Conservation (phyloP, 768 basidiomycete species). For the Termitomyces sp. region DNA sequence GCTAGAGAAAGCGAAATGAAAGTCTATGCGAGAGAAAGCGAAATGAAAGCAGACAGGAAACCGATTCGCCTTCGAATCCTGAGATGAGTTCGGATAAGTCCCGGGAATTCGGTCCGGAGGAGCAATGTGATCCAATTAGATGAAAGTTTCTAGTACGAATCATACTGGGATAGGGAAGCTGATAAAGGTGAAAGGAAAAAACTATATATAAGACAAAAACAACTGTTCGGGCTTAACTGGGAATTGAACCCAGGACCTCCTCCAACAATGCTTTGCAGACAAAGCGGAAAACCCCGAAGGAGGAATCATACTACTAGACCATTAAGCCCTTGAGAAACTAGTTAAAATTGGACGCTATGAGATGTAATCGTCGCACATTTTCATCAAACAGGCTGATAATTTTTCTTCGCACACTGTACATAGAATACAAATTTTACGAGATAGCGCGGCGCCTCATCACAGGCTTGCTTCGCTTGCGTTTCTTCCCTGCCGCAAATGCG, state of each 20-base stretch:
- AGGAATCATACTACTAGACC: neutral
- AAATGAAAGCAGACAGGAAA: neutral
- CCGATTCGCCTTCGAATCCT: neutral
- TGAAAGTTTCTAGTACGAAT: slow-evolving; percentile 1
- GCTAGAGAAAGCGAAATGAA: neutral
- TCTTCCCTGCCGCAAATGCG: slow-evolving; percentile 83
- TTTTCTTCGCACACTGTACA: neutral
- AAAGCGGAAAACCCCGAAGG: no score
- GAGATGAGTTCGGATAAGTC: neutral
- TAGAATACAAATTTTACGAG: slow-evolving; percentile 4
- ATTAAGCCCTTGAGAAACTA: neutral
- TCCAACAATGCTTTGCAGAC: no score
- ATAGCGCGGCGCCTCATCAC: slow-evolving; percentile 47
- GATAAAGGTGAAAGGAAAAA: no score
- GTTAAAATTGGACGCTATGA: no score
- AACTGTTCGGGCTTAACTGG: no score
- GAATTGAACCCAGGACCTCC: no score
- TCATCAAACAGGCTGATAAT: no score
- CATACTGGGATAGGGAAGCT: no score
- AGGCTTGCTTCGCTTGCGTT: slow-evolving; percentile 79
- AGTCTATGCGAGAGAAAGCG: neutral
- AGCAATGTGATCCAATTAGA: no score
- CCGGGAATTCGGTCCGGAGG: neutral
- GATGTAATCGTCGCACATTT: no score
- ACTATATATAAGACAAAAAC: no score